A percentile compares a stretch with the other conserved stretches of the same genome.
phyloP scores from a whole-genome alignment of 495 filamentous ascomycete genomes.

The Penicillium steckii region DNA sequence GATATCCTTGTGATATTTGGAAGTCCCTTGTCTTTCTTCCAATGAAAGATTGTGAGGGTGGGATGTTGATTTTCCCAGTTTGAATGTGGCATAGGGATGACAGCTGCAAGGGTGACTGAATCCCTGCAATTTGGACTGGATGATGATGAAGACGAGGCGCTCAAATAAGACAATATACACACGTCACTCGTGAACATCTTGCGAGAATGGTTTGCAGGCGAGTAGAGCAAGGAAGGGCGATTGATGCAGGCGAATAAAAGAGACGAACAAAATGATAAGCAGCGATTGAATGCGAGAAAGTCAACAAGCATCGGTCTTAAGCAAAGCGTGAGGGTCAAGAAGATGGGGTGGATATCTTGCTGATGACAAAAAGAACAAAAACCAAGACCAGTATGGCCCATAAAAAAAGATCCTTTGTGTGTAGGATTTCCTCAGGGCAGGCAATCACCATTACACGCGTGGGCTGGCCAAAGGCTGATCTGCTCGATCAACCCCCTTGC shows the following conservation, averaged over 20 bases:
- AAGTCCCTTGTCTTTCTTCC: neutral
- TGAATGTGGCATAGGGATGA: too few relatives aligned
- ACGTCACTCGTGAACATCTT: conserved; percentile 41
- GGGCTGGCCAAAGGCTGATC: conserved; percentile 4
- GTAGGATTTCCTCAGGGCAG: neutral
- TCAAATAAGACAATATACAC: conserved; percentile 28
- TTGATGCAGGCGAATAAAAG: conserved; percentile 23
- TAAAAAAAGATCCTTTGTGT: conserved; percentile 2
- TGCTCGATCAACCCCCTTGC: conserved; percentile 23
- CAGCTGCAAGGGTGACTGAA: neutral
- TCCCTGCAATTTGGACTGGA: conserved; percentile 1
- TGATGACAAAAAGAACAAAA: conserved; percentile 22
- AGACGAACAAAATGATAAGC: conserved; percentile 2
- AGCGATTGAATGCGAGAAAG: neutral
- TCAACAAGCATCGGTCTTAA: too few relatives aligned
- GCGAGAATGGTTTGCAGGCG: conserved; percentile 22
- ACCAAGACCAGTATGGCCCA: too few relatives aligned
- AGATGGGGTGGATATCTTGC: conserved; percentile 17
- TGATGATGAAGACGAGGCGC: conserved; percentile 14
- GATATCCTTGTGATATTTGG: too few relatives aligned
- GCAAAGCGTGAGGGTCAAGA: conserved; percentile 9
- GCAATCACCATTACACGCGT: neutral
- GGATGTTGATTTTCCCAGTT: neutral
- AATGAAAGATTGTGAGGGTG: neutral
- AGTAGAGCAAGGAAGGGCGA: conserved; percentile 8